Conservation (phyloP, 129 eudicot species). For the Logfia minima region DNA sequence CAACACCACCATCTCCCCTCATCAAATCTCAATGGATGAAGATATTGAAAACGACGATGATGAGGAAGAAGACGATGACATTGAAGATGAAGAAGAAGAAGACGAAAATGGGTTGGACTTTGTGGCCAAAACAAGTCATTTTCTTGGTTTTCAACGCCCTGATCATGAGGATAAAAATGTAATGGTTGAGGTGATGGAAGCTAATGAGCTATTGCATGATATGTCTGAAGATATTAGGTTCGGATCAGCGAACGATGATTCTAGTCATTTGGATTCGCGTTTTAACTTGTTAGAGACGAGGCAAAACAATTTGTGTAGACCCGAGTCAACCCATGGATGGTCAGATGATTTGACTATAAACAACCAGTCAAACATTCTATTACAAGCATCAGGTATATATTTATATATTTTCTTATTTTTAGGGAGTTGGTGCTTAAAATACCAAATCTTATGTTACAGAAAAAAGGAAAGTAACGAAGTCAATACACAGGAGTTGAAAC, state of each 20-base stretch:
- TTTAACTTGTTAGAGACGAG: constrained; percentile 31
- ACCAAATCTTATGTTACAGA: no score
- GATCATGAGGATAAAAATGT: background rate
- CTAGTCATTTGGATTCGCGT: constrained; percentile 48
- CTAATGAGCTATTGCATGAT: constrained; percentile 50
- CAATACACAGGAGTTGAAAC: background rate
- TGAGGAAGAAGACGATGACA: constrained; percentile 28
- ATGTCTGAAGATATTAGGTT: constrained; percentile 52
- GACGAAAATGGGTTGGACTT: constrained; percentile 36
- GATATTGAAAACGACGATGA: constrained; percentile 11
- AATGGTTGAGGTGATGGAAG: constrained; percentile 19
- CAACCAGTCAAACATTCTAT: constrained; percentile 22
- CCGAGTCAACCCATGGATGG: constrained; percentile 37
- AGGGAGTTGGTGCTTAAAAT: no score
- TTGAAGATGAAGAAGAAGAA: constrained; percentile 28
- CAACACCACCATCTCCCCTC: constrained; percentile 39
- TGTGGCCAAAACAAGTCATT: constrained; percentile 33
- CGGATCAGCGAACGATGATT: constrained; percentile 57
- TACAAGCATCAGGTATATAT: constrained; percentile 42
- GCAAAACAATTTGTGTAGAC: constrained; percentile 30
- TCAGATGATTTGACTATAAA: constrained; percentile 27
- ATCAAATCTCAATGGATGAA: constrained; percentile 26
- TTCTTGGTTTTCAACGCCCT: background rate
- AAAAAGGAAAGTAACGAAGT: no score
- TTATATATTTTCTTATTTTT: no score